Evolutionary conservation across 2,329 filamentous ascomycete species (phyloP), one percentile per base, ranked within the genome.

Genomic region (Metarhizium sp.): DNA sequence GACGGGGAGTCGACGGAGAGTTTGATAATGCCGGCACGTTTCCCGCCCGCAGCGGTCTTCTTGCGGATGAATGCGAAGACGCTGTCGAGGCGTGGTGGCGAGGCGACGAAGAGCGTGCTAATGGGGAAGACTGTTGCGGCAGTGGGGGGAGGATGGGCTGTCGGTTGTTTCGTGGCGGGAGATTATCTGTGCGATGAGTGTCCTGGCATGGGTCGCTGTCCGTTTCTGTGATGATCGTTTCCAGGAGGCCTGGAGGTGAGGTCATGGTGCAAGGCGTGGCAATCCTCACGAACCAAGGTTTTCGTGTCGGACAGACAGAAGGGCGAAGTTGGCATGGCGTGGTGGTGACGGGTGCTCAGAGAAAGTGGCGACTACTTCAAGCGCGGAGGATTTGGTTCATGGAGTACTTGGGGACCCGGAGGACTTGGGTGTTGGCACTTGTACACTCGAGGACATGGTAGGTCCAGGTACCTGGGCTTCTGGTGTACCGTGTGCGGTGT

Each of bases 101-200:
- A 4, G 56, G 57, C 14, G 59, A 58, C n/a, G 57, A 59, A 4
- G 58, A 61, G 46, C 55, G 59, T 51, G 48, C 51, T 32, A 40
- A 51, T 50, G 59, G 56, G 47, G 58, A 58, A 49, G 51, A 51
- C 34, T 53, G 38, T 34, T 56, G 50, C 11, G 53, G 57, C 50
- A 55, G 51, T 18, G 50, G 59, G 40, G 56, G 57, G 38, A 55
- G 57, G n/a, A 57, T 29, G 42, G 42, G 42, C 7, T 30, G 45
- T 11, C 14, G 20, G 14, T 11, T 30, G 25, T 48, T 29, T 30
- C 20, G 45, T 13, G 10, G 20, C 14, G 45, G 13, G 20, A 30
- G 20, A 16, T 20, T 48, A n/a, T 8, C 10, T 29, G 25, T 48
- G 20, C 25, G 45, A 30, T 7, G 6, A 46, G 14, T 46, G n/a